Base-by-base conservation (phyloP, 1,139 yeast genomes). In the Protomyces arabidopsidicola region DNA sequence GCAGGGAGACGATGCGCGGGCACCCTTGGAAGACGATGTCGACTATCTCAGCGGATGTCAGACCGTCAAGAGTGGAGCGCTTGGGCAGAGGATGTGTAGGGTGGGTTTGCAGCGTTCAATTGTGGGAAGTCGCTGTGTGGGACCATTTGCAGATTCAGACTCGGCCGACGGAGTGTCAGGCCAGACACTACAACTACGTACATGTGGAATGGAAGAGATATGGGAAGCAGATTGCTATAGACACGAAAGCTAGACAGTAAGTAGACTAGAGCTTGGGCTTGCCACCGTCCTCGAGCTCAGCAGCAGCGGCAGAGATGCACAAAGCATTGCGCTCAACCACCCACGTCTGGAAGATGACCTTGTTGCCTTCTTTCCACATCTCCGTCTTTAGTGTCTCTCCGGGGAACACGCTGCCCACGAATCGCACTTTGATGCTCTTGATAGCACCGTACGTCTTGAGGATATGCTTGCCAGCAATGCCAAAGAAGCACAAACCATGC, bases 401-500 rank as follows among this genome's bases (percentile, higher is more conserved):
- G n/a, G 98, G 98, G 84, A 84, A 90, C 53, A 93, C 98, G 72
- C 88, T 86, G 72, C 93, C 93, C 39, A 96, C 83, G 75, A 93
- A 93, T 74, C 98, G 85, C 45, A 84, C 95, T 80, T 93, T 93
- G 75, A 90, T 82, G 79, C 90, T 97, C 73, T 82, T 82, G 76
- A 87, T 88, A 55, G 82, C 80, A 65, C 98, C 98, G 76, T 77
- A 93, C 72, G 87, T 81, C 71, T 90, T 96, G 72, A 82, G 81
- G 71, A 93, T 80, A 16, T 83, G 83, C 76, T 90, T 89, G 51
- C 87, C 88, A 60, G 89, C 78, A 69, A 90, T 83, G 68, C 98
- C 98, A 75, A 89, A 84, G 55, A 90, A 82, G 74, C 95, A 87
- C 78, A 93, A 82, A 62, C 98, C 98, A 76, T 93, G 98, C 70